Percentiles rank a stretch among this genome's conserved stretches.
These are phyloP conservation scores for Leccinum arenicola DNA, from an alignment of 768 basidiomycete genomes.

Conservation along the genomic window DNA sequence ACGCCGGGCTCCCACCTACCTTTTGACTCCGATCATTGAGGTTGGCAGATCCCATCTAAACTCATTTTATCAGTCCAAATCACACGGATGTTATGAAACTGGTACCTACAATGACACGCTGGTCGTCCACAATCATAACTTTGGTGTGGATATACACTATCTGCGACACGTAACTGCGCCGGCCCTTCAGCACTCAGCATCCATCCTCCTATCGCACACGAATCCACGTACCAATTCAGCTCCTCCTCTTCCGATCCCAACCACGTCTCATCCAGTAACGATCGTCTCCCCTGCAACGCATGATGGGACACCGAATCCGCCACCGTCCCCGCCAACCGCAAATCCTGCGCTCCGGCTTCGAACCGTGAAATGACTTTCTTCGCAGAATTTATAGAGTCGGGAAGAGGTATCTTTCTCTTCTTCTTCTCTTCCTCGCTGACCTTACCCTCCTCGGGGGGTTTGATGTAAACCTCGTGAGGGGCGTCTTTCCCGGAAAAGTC, in stretches of 20 bases:
- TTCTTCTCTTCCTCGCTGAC: constrained; percentile 54
- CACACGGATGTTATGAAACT: neutral
- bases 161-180: constrained; percentile 73
- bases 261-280: constrained; percentile 79
- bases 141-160: constrained; percentile 82
- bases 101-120: constrained; percentile 74
- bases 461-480: constrained; percentile 57
- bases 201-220: neutral
- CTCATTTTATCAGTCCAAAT: constrained; percentile 2
- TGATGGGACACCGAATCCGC: constrained; percentile 82
- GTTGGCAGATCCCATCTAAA: constrained; percentile 90
- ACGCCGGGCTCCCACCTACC: constrained; percentile 32
- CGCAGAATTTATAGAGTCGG: constrained; percentile 60
- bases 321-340: constrained; percentile 61
- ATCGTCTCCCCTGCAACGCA: constrained; percentile 59
- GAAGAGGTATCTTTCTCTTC: constrained; percentile 65
- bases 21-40: constrained; percentile 85
- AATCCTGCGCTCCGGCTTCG: constrained; percentile 55
- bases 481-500: constrained; percentile 33
- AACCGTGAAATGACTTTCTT: constrained; percentile 65
- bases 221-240: constrained; percentile 59
- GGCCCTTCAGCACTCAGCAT: constrained; percentile 3
- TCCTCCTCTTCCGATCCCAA: constrained; percentile 82
- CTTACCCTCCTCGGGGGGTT: constrained; percentile 47
- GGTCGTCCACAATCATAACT: constrained; percentile 94